phyloP scores from a whole-genome alignment of 1,284 basidiomycete genomes.

The Naganishia cerealis region DNA sequence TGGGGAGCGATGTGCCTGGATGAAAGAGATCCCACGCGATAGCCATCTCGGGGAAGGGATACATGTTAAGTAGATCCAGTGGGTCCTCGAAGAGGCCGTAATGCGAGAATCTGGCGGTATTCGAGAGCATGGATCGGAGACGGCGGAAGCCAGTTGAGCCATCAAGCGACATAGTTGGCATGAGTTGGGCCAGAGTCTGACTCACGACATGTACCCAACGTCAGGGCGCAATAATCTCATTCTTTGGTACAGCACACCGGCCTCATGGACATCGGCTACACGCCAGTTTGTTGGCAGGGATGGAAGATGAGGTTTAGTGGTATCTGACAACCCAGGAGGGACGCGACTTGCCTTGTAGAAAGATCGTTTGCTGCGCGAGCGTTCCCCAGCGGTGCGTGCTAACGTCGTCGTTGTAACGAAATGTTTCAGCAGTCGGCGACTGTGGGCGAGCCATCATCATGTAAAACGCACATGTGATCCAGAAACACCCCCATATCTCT shows the following conservation, averaged over 20 bases:
- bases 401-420: background rate
- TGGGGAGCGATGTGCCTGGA: background rate
- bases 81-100: slow-evolving; percentile 4
- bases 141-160: background rate
- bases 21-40: slow-evolving; percentile 15
- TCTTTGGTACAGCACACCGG: background rate
- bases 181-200: background rate
- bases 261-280: background rate
- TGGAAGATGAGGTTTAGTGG: background rate
- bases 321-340: background rate
- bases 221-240: slow-evolving; percentile 1
- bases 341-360: slow-evolving; percentile 5
- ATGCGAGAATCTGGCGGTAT: background rate
- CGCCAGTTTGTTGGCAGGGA: background rate
- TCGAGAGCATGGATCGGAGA: background rate
- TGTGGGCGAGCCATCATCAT: background rate
- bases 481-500: slow-evolving; percentile 14
- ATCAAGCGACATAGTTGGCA: background rate
- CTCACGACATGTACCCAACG: slow-evolving; percentile 5
- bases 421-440: background rate
- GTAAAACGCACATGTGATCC: slow-evolving; percentile 9
- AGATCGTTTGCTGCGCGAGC: slow-evolving; percentile 12
- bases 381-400: slow-evolving; percentile 5
- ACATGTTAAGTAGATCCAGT: background rate
- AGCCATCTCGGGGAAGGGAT: slow-evolving; percentile 10